Evolutionary conservation across 108 stramenopile species (phyloP).

Genomic region (Nitzschia sp.): DNA sequence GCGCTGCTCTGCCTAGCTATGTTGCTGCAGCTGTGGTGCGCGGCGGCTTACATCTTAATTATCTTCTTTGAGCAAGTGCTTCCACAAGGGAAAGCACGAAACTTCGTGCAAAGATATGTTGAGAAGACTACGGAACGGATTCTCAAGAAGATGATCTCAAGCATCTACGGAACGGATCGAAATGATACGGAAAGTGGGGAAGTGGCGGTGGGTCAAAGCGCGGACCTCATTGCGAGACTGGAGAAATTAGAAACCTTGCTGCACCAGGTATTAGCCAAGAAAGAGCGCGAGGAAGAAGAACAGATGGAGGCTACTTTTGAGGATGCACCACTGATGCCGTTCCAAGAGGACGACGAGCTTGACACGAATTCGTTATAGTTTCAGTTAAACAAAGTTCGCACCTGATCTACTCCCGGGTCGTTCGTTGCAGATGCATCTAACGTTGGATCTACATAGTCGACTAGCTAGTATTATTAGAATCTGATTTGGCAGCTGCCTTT

Average conservation of each 20-base stretch:
- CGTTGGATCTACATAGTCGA: no score
- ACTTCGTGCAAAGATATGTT: not conserved
- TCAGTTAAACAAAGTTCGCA: no score
- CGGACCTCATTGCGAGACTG: not conserved
- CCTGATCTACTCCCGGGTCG: no score
- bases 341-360: not conserved
- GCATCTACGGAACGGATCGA: constrained; percentile 5
- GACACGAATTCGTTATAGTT: no score
- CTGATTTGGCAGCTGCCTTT: no score
- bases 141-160: not conserved
- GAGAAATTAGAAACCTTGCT: not conserved
- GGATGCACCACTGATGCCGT: not conserved
- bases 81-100: not conserved
- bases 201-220: not conserved
- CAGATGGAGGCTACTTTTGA: not conserved
- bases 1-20: not conserved
- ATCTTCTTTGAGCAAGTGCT: not conserved
- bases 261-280: not conserved
- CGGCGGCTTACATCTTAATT: not conserved
- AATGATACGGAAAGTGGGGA: constrained; percentile 11
- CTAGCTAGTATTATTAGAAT: no score
- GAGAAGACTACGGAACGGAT: not conserved
- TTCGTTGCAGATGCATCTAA: no score
- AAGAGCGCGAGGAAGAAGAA: constrained; percentile 4
- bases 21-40: not conserved